These are phyloP conservation scores for Wickerhamomyces rabaulensis DNA, from an alignment of 805 yeast genomes.

Conservation along the genomic window DNA sequence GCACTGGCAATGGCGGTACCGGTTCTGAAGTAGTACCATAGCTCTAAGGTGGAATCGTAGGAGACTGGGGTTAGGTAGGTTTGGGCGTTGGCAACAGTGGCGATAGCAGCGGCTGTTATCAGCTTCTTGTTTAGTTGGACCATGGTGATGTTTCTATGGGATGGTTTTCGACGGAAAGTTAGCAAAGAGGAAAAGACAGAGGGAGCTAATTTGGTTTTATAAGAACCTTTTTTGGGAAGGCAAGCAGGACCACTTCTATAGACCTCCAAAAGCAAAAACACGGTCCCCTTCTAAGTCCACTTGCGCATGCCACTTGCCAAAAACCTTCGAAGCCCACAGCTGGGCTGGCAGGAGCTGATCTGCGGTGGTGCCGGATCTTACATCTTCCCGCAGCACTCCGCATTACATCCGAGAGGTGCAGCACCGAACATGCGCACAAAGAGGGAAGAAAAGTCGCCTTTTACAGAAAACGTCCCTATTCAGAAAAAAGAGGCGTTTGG, in stretches of 20 bases:
- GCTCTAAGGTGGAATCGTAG: slow-evolving; percentile 12
- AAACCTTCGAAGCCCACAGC: neutral
- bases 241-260: neutral
- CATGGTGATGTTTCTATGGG: neutral
- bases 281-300: neutral
- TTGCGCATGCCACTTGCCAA: neutral
- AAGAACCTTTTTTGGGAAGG: neutral
- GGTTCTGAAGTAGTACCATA: slow-evolving; percentile 18
- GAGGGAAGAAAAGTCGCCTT: too few species aligned
- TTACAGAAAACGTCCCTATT: too few species aligned
- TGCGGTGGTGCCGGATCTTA: neutral
- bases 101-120: slow-evolving; percentile 5
- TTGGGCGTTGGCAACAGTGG: slow-evolving; percentile 20
- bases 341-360: neutral
- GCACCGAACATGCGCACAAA: neutral
- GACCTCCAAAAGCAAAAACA: neutral
- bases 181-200: neutral
- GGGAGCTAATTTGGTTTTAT: neutral
- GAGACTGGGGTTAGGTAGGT: slow-evolving; percentile 12
- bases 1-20: slow-evolving; percentile 10
- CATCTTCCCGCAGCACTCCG: neutral
- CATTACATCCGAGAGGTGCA: neutral
- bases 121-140: slow-evolving; percentile 3
- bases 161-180: neutral
- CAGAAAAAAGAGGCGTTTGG: too few species aligned